Conservation (phyloP, 1,139 yeast genomes). For the Scheffersomyces parashehatae region DNA sequence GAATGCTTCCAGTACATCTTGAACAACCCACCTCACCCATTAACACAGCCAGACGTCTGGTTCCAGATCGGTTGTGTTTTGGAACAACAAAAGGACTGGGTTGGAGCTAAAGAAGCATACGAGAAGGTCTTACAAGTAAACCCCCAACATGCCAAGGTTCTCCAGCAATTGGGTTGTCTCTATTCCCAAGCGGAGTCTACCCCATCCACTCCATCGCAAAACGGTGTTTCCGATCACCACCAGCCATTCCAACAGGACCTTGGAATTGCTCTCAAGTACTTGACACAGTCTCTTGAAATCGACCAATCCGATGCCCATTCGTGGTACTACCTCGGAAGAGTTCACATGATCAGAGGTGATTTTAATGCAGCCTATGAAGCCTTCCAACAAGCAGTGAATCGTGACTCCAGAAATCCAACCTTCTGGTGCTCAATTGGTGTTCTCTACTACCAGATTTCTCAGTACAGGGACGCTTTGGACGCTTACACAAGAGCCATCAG, state of each 20-base stretch:
- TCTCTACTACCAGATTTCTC: conserved; percentile 90
- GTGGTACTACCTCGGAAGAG: conserved; percentile 95
- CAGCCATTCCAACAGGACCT: conserved; percentile 62
- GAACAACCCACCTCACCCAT: conserved; percentile 89
- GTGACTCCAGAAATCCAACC: conserved; percentile 95
- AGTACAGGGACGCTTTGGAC: conserved; percentile 93
- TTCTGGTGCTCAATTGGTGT: conserved; percentile 99
- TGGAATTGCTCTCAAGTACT: conserved; percentile 76
- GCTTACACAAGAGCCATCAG: conserved; percentile 97
- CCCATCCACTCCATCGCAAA: conserved; percentile 19
- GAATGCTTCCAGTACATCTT: conserved; percentile 93
- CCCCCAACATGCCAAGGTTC: conserved; percentile 92
- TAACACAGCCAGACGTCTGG: conserved; percentile 97
- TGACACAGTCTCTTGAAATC: conserved; percentile 83
- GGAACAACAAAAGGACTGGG: conserved; percentile 91
- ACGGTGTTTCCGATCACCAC: conserved; percentile 22
- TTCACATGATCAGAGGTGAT: conserved; percentile 94
- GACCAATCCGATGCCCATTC: conserved; percentile 92
- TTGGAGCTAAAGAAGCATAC: conserved; percentile 91
- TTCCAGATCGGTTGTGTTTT: conserved; percentile 95
- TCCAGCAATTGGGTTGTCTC: conserved; percentile 94
- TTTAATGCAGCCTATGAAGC: conserved; percentile 97
- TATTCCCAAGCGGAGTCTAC: conserved; percentile 72
- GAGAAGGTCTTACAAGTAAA: conserved; percentile 87
- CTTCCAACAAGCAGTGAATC: conserved; percentile 96